Evolutionary conservation across 179 eudicot species (phyloP), one percentile per base, ranked within the genome.

Genomic region (Vitellaria paradoxa): DNA sequence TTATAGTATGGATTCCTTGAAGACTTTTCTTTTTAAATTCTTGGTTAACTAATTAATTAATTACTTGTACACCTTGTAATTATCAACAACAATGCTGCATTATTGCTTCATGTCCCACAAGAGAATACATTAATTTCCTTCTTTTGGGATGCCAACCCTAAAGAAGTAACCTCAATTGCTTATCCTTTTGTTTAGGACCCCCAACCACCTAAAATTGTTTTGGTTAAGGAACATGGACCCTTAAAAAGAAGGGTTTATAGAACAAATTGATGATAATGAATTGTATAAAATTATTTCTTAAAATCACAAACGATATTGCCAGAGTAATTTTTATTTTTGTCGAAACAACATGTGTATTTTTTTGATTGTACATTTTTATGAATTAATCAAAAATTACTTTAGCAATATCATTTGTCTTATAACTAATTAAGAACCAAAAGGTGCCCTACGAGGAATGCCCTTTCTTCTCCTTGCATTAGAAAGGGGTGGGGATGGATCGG

Each of bases 361-460:
- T 50, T 2, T 6, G 9, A 2, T 50, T 50, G 9, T 50, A 7
- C 5, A 2, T 2, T 50, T 50, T 50, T 50, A 7, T 50, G 55
- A 7, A 12, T 50, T 50, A 50, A 7, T 12, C 12, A 50, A 12
- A 12, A 50, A 50, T 50, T 8, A 50, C 12, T 50, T 7, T 7
- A 7, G 12, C 55, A 50, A 50, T 12, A 8, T 7, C 12, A 7
- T 50, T 50, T 8, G 9, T 50, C 55, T 7, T 50, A 50, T 8
- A 50, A 50, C 55, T 7, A 4, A 50, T 89, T 86, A 92, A 53
- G 92, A 88, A 52, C 87, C 85, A 80, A 94, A 86, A 24, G 98
- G 98, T 23, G 98, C 98, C 40, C 98, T 87, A 68, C 86, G 98
- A 81, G 98, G 98, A 78, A 94, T 88, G 76, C 98, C 94, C 77